Base-by-base conservation (phyloP, 495 filamentous ascomycete species). In the Penicillium simplicissimum region DNA sequence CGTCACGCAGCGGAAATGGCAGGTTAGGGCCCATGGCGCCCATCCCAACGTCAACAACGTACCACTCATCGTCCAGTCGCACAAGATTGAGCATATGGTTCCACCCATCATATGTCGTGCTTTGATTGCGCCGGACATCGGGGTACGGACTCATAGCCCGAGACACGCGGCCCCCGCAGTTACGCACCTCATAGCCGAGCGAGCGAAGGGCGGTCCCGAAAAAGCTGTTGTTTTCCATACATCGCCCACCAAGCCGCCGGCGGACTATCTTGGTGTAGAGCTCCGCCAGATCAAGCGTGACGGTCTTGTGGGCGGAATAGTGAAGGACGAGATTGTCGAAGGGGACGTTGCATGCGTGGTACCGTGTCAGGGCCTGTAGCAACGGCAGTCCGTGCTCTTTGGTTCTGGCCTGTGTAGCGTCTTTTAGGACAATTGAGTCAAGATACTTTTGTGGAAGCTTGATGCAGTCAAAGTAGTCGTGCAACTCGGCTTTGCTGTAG, bases 211-310 rank as follows among this genome's bases (percentile, higher is more conserved):
- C 76, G 7, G 76, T 78, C 35, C 79, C 82, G 23, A 90, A 89
- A 37, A 90, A 76, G 35, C 70, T 70, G 65, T 85, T 91, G 62
- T 82, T 81, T 62, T 92, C 89, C 85, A 91, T 88, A 71, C 88
- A 91, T 63, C 89, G 89, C 0, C 89, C 88, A 10, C 89, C 89
- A 11, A 31, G 51, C n/a, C 82, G 68, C 25, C 45, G 72, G 31
- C 65, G 62, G 15, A 90, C 82, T 23, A 91, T 83, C 74, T 90
- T 91, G 6, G 76, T 49, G 81, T n/a, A 91, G 15, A 53, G 28
- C 51, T 14, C 14, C 13, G 31, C 25, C 38, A 54, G 17, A 31
- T 14, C 36, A 19, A 21, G 48, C 9, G 17, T 31, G 35, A 35
- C 21, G 10, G 28, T 52, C 8, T 21, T 40, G 35, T 53, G 52